Evolutionary conservation across 495 filamentous ascomycete genomes (phyloP), one percentile per base, ranked within the genome.

Genomic region (Podospora conica): DNA sequence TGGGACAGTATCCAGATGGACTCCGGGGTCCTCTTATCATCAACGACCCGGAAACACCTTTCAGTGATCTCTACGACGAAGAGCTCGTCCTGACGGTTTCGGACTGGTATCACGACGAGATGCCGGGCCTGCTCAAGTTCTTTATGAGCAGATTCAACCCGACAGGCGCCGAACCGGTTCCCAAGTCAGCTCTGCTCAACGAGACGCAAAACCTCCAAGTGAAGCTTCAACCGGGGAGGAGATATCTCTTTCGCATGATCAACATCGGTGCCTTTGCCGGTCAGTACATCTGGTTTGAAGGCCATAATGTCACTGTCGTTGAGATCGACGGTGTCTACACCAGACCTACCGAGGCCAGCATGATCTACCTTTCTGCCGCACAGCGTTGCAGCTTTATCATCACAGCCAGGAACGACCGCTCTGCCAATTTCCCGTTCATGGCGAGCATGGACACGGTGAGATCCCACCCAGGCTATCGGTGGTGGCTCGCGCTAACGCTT

Each of bases 211-310:
- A 86, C 63, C 59, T 87, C 22, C 78, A 68, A n/a, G 69, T 87
- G 15, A 23, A 73, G 12, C 76, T 88, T 20, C 31, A 83, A 67
- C 85, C 92, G 0, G 87, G 87, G 11, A 93, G 88, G 73, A 96
- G 91, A 0, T 96, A 96, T 65, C 79, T 93, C 12, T 82, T 96
- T 72, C 87, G 88, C 15, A 80, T 94, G 63, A 76, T 91, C 73
- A 95, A 95, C 73, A 81, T 86, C 0, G 88, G 84, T 3, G 88
- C 88, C 15, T 91, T 91, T 73, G 84, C 86, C 1, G 83, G 82
- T 53, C 83, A 88, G 63, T 84, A 90, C 72, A 76, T 93, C 69
- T 91, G 90, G 83, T 86, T 93, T 76, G 88, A 92, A 64, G 87
- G 84, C 6, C 90, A 93, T 68, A 85, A 83, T 65, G 86, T 86